Conservation (phyloP, 2,329 filamentous ascomycete genomes). For the Penicillium sp. region DNA sequence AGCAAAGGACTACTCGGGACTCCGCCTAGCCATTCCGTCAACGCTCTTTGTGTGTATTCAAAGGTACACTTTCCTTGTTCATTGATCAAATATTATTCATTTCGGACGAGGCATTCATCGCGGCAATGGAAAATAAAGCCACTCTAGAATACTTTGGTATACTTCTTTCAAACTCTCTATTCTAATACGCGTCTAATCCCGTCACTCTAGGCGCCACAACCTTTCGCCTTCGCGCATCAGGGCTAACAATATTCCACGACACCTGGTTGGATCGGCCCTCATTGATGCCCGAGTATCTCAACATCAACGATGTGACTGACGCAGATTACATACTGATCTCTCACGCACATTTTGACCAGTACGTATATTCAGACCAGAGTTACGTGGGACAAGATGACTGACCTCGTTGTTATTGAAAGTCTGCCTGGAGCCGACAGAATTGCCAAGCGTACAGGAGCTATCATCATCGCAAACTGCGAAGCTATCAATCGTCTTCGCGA, state of each 20-base stretch:
- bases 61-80: background rate
- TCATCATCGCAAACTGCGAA: background rate
- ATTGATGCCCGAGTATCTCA: background rate
- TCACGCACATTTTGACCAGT: background rate
- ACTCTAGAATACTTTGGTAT: background rate
- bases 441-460: background rate
- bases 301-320: background rate
- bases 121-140: constrained; percentile 23
- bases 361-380: background rate
- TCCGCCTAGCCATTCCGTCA: background rate
- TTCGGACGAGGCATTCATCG: constrained; percentile 55
- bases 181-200: background rate
- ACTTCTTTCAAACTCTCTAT: rapidly evolving
- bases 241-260: background rate
- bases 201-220: background rate
- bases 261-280: background rate
- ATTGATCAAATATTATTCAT: background rate
- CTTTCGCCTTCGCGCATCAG: background rate
- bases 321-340: background rate
- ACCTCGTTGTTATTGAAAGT: background rate
- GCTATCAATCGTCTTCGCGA: background rate
- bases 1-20: background rate
- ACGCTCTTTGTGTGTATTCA: background rate
- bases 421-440: background rate
- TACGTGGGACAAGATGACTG: background rate